Evolutionary conservation across 805 yeast genomes (phyloP).

Genomic region (Isabelozyma gotoi): DNA sequence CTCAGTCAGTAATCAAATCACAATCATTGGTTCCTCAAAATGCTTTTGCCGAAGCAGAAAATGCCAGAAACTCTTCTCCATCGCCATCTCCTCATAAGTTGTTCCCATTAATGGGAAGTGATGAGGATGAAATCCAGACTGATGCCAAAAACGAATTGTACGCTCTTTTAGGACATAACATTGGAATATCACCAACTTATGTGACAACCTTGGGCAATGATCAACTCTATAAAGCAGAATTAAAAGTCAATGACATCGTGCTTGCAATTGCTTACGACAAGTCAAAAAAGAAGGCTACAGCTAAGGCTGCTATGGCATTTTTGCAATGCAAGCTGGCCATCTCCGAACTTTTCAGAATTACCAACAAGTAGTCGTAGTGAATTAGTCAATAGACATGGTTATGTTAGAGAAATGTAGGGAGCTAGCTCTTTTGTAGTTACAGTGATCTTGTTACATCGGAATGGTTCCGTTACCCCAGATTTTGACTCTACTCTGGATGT

Average conservation of each 20-base stretch:
- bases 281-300: conserved; percentile 40
- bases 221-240: conserved; percentile 24
- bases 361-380: not conserved
- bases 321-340: conserved; percentile 8
- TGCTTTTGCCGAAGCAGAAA: conserved; percentile 10
- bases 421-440: no score
- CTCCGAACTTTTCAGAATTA: not conserved
- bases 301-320: conserved; percentile 39
- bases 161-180: conserved; percentile 34
- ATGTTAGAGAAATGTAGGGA: no score
- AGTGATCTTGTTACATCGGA: no score
- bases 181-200: conserved; percentile 37
- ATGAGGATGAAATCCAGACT: conserved; percentile 18
- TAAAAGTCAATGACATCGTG: conserved; percentile 26
- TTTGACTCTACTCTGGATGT: no score
- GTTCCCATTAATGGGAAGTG: conserved; percentile 29
- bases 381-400: no score
- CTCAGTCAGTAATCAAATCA: conserved; percentile 1
- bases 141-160: conserved; percentile 41
- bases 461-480: no score
- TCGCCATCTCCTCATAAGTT: conserved; percentile 2
- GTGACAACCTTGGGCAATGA: conserved; percentile 19
- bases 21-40: not conserved
- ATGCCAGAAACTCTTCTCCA: conserved; percentile 2
- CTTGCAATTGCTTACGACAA: conserved; percentile 33